Evolutionary conservation across 305 asterid genomes (phyloP), one percentile per base, ranked within the genome.

Genomic region (Fraxinus ornus): DNA sequence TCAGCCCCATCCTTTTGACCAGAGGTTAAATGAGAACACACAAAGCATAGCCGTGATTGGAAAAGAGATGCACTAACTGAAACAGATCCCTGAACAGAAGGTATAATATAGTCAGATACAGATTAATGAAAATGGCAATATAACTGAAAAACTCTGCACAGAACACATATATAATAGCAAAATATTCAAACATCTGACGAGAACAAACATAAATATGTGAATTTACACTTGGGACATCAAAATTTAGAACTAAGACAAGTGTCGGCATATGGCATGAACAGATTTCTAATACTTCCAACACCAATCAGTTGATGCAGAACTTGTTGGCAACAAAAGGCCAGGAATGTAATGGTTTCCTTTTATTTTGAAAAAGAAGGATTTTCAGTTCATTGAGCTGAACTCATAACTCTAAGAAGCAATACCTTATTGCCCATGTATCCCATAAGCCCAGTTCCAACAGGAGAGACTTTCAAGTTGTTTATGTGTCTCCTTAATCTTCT

Each of bases 401-500:
- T 26, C 35, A 32, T 68, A 68, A 28, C 9, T 12, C 64, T n/a
- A 81, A 79, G 83, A 84, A 81, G 35, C 55, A 78, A 33, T 87
- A 95, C 99, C 99, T 95, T 95, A 86, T 95, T 95, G 10, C 99
- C 99, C 93, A 95, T 89, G 89, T 94, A 95, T 49, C 99, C 98
- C 98, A 95, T 94, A 19, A 95, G 91, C 79, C 99, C 99, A 57
- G 90, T 89, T 81, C 99, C 99, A 3, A 95, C 99, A 3, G 95
- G 95, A 76, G 98, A 94, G 32, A 95, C 99, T 91, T 89, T 89
- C 87, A 95, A 83, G 88, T 93, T 87, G 90, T 93, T 93, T 80
- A 94, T 82, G 81, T 92, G 96, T 52, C 97, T 88, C 87, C 97
- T 88, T 86, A 95, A 86, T 82, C 90, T 90, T 83, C 92, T 88